Base-by-base conservation (phyloP, 1,139 yeast species). In the Debaryomyces singareniensis region DNA sequence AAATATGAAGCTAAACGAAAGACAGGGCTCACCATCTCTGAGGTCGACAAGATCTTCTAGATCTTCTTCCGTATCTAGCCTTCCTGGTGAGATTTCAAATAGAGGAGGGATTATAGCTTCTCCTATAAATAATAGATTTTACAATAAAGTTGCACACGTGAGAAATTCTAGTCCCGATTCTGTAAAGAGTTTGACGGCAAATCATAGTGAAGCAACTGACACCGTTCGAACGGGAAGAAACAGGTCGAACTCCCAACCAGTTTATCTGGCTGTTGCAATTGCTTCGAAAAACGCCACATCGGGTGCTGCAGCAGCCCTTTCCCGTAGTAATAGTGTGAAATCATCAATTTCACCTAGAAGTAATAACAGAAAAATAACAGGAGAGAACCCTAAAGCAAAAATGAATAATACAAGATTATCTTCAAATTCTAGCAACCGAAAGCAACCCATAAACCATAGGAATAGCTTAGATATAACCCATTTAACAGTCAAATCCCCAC, bases 271-370 rank as follows among this genome's bases (percentile, higher is more conserved):
- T 15, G 15, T 22, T 10, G 25, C 27, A 10, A 33, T 29, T 15
- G 31, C 24, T 13, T 25, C 30, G 1, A 29, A 11, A 11, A 33
- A 42, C 11, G 61, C 63, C 2, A 43, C 61, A 9, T 47, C 59
- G 2, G 63, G 61, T 1, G 68, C 68, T 2, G 66, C 67, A 2
- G 53, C 60, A 4, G 68, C 68, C 2, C 39, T 55, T 25, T 44
- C 44, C 13, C 34, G 36, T 12, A 47, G 42, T 11, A 40, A 40
- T n/a, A 36, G 28, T 15, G 20, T 28, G 11, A 29, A 21, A 25
- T 20, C 30, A 11, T 20, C 35, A 3, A 18, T 7, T 7, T 18
- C 21, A 7, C 21, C 21, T 7, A 7, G 7, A 18, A n/a, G 21
- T 18, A 18, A 7, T 7, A 7, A 7, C 21, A 18, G n/a, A n/a